These are phyloP conservation scores for Cercophora samala DNA, from an alignment of 495 filamentous ascomycete species.

Conservation along the genomic window DNA sequence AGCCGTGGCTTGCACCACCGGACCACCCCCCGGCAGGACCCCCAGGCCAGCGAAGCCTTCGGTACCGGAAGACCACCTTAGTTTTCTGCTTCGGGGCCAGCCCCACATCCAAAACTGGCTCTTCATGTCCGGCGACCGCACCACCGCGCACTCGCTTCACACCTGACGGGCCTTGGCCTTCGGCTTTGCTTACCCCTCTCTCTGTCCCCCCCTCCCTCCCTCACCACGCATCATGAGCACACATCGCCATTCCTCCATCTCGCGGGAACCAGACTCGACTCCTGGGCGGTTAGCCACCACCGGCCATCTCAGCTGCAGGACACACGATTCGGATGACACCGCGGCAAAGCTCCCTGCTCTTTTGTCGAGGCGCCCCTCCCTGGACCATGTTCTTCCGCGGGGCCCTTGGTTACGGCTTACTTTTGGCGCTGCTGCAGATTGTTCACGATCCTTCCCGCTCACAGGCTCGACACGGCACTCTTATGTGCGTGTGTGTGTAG, in stretches of 20 bases:
- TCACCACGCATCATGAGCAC: neutral
- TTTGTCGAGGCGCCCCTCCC: constrained; percentile 2
- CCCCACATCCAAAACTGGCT: constrained; percentile 2
- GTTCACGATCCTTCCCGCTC: constrained; percentile 3
- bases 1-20: constrained; percentile 7
- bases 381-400: constrained; percentile 6
- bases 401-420: neutral
- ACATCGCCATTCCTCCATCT: constrained; percentile 2
- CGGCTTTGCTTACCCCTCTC: constrained; percentile 6
- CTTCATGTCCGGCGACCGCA: neutral
- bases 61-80: constrained; percentile 2
- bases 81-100: neutral
- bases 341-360: constrained; percentile 6
- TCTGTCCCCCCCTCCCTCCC: neutral
- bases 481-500: neutral
- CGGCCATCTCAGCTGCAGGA: neutral
- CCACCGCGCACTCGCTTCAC: neutral
- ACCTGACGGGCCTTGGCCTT: constrained; percentile 29
- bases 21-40: constrained; percentile 1
- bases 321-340: constrained; percentile 3
- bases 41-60: constrained; percentile 5
- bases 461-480: neutral
- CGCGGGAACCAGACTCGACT: constrained; percentile 8
- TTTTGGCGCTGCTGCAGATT: neutral
- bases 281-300: constrained; percentile 11